Conservation (phyloP, 1,284 basidiomycete genomes). For the Mixia osmundae region DNA sequence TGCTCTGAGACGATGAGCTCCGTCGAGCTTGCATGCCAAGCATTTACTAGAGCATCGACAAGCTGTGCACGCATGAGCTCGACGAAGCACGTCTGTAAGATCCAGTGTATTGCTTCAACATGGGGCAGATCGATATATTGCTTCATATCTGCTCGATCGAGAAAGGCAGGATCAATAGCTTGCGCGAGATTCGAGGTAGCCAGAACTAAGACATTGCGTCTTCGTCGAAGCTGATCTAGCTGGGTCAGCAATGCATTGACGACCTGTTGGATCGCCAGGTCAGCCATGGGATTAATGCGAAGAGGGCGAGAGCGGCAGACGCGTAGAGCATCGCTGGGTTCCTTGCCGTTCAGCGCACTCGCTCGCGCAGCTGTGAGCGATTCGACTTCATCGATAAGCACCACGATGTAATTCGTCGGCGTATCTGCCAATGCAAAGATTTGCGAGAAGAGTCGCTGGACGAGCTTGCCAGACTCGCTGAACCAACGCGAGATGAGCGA, state of each 20-base stretch:
- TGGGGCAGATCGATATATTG: constrained; percentile 72
- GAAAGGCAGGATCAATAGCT: constrained; percentile 68
- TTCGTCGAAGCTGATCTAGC: constrained; percentile 77
- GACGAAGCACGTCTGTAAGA: constrained; percentile 54
- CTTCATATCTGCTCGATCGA: constrained; percentile 89
- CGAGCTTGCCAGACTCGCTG: constrained; percentile 93
- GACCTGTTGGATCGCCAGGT: constrained; percentile 34
- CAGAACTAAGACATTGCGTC: constrained; percentile 85
- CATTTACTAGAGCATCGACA: constrained; percentile 23
- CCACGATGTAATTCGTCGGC: constrained; percentile 69
- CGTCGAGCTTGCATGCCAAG: neutral
- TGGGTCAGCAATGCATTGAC: constrained; percentile 95
- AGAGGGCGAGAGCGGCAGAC: constrained; percentile 26
- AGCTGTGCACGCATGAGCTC: constrained; percentile 59
- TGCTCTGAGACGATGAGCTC: constrained; percentile 15
- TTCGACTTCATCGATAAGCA: constrained; percentile 96
- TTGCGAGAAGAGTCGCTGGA: constrained; percentile 71
- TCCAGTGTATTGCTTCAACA: constrained; percentile 57
- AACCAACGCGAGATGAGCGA: constrained; percentile 94
- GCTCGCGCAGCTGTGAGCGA: constrained; percentile 78
- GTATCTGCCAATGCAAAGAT: constrained; percentile 74
- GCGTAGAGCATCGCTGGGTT: constrained; percentile 83
- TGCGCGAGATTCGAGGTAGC: constrained; percentile 87
- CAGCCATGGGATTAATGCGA: neutral
- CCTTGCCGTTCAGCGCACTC: constrained; percentile 77